phyloP scores from a whole-genome alignment of 768 basidiomycete species.

The Astraeus odoratus region DNA sequence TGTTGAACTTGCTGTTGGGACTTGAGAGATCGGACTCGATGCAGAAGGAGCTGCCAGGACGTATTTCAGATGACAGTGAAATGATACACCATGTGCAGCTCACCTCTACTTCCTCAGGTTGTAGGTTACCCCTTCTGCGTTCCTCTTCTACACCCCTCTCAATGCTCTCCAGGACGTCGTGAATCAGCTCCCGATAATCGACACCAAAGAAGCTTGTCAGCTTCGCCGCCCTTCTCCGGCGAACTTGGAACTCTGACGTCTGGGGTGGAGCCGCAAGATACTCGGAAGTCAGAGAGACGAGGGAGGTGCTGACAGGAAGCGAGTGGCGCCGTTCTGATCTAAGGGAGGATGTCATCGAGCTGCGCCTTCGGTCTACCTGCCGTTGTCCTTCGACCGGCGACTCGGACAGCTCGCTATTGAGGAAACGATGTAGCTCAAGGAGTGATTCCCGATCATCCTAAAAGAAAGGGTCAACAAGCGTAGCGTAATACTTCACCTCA shows the following conservation, averaged over 20 bases:
- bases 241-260: conserved; percentile 49
- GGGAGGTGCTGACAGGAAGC: conserved; percentile 57
- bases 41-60: conserved; percentile 45
- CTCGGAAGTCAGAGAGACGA: conserved; percentile 52
- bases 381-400: conserved; percentile 17
- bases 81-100: conserved; percentile 17
- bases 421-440: conserved; percentile 65
- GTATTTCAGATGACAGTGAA: conserved; percentile 5
- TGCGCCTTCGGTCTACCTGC: conserved; percentile 17
- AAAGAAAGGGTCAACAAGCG: conserved; percentile 3
- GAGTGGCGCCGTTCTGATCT: conserved; percentile 64
- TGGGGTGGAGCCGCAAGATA: conserved; percentile 38
- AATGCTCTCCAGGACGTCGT: conserved; percentile 74
- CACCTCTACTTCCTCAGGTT: conserved; percentile 68
- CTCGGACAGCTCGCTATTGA: conserved; percentile 32
- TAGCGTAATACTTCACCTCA: not conserved
- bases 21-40: conserved; percentile 27
- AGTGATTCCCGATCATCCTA: conserved; percentile 75
- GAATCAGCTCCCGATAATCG: conserved; percentile 71
- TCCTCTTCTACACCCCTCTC: conserved; percentile 73
- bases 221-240: conserved; percentile 73
- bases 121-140: conserved; percentile 51
- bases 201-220: conserved; percentile 85
- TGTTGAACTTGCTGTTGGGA: conserved; percentile 13
- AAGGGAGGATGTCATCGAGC: conserved; percentile 32